These are phyloP conservation scores for Rhodotorula taiwanensis DNA, from an alignment of 768 basidiomycete species.

Conservation along the genomic window DNA sequence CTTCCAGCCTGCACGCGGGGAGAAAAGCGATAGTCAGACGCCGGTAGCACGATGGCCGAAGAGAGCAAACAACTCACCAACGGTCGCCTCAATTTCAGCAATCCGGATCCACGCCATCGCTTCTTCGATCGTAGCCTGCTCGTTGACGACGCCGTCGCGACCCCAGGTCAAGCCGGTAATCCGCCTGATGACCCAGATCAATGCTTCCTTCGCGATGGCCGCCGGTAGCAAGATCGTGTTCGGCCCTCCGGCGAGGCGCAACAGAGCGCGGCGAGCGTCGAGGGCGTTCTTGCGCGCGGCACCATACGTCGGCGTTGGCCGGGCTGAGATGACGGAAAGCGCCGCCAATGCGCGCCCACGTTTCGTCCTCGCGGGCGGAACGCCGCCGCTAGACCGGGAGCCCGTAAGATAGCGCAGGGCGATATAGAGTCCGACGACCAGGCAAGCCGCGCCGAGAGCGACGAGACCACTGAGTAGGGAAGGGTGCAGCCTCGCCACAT, in stretches of 20 bases:
- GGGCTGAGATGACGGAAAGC: slow-evolving; percentile 13
- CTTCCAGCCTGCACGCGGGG: slow-evolving; percentile 1
- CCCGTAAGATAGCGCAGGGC: slow-evolving; percentile 2
- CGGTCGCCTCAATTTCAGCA: slow-evolving; percentile 33
- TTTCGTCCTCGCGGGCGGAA: slow-evolving; percentile 1
- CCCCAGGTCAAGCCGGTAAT: background rate
- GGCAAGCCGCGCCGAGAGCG: slow-evolving; percentile 25
- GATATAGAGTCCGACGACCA: slow-evolving; percentile 18
- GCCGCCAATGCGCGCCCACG: slow-evolving; percentile 8
- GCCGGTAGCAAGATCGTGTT: background rate
- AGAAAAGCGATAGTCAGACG: background rate
- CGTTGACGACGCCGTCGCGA: background rate
- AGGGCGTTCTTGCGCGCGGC: background rate
- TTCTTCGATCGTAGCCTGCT: slow-evolving; percentile 7
- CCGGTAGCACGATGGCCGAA: background rate
- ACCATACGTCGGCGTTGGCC: background rate
- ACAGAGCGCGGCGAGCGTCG: slow-evolving; percentile 16
- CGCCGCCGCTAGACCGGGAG: background rate
- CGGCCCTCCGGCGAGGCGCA: slow-evolving; percentile 23
- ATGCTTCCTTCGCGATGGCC: slow-evolving; percentile 15
- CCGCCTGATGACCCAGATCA: slow-evolving; percentile 2
- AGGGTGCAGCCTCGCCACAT: slow-evolving; percentile 19
- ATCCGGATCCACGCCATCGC: slow-evolving; percentile 29
- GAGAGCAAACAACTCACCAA: slow-evolving; percentile 5
- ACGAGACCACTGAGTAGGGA: slow-evolving; percentile 34